Base-by-base conservation (phyloP, 1,139 yeast species). In the Kodamaea ohmeri region DNA sequence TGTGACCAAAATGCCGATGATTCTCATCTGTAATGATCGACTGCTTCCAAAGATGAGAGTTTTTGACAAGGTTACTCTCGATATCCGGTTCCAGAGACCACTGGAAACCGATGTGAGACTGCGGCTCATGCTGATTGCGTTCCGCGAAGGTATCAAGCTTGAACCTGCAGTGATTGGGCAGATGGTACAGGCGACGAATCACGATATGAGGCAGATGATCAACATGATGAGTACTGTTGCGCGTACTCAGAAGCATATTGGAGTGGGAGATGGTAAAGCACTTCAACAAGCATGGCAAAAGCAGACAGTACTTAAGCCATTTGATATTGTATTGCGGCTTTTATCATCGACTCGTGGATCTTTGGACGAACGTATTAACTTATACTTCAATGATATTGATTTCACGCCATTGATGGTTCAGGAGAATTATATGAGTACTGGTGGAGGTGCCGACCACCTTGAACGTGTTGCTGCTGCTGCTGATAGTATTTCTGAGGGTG, bases 331-430 rank as follows among this genome's bases (percentile, higher is more conserved):
- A 1, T 83, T 80, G n/a, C 76, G 77, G 50, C 63, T 88, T 34
- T 68, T 92, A 35, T 76, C 77, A 46, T 68, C 71, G 41, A 65
- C 80, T 11, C 61, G 65, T 8, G 74, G 78, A 47, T 69, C 80
- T 5, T 61, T 92, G 46, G 85, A 83, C 58, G 96, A 89, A 49
- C 87, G 89, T 56, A 83, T 92, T 52, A 92, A 85, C 53, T 71
- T 88, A 41, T 94, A 90, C 58, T 94, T 94, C 65, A 90, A 89
- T 60, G 98, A 94, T 60, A 88, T 88, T 60, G 97, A 90, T 56
- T 83, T 94, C 57, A 80, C 95, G 1, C 98, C 98, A 2, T 70
- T 92, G 45, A 92, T 94, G 97, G 76, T 94, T 35, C 97, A 92
- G 56, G 98, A 94, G 58, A 94, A 94, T 61, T 94, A 94, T 56